These are phyloP conservation scores for Aspergillus sp. DNA, from an alignment of 2,329 filamentous ascomycete genomes.

Conservation along the genomic window DNA sequence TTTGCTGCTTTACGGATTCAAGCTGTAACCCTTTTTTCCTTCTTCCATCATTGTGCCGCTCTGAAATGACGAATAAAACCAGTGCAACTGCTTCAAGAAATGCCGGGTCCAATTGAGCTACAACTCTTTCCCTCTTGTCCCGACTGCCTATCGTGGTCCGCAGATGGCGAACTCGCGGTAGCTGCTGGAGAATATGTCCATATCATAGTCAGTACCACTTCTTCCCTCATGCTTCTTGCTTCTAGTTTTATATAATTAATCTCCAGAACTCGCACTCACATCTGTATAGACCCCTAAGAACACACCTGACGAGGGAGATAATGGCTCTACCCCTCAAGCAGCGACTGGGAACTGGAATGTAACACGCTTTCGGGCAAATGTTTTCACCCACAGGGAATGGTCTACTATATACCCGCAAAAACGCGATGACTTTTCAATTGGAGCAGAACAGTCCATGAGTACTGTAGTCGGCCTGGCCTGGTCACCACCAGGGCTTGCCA, in stretches of 20 bases:
- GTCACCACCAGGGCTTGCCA: constrained; percentile 54
- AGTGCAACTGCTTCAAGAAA: constrained; percentile 3
- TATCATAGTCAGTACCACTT: constrained; percentile 38
- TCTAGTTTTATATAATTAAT: too few species aligned
- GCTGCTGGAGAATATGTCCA: constrained; percentile 53
- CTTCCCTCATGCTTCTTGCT: too few species aligned
- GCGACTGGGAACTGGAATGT: constrained; percentile 30
- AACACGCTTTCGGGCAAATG: constrained; percentile 44
- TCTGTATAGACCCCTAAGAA: too few species aligned
- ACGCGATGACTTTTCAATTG: constrained; percentile 49
- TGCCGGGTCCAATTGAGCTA: constrained; percentile 32
- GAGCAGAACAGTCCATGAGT: constrained; percentile 54
- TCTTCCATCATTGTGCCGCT: too few species aligned
- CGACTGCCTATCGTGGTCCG: constrained; percentile 55
- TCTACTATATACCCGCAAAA: constrained; percentile 42
- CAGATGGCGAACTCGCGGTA: constrained; percentile 54
- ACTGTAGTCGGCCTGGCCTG: constrained; percentile 48
- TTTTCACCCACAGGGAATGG: constrained; percentile 51
- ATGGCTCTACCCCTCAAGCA: too few species aligned
- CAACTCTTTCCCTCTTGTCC: constrained; percentile 48
- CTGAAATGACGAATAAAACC: too few species aligned
- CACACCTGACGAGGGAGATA: too few species aligned
- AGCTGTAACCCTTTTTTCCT: too few species aligned
- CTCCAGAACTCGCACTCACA: too few species aligned
- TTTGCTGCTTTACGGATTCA: too few species aligned